Evolutionary conservation across 2,329 filamentous ascomycete species (phyloP).

Genomic region (Amauroascus verrucosus): DNA sequence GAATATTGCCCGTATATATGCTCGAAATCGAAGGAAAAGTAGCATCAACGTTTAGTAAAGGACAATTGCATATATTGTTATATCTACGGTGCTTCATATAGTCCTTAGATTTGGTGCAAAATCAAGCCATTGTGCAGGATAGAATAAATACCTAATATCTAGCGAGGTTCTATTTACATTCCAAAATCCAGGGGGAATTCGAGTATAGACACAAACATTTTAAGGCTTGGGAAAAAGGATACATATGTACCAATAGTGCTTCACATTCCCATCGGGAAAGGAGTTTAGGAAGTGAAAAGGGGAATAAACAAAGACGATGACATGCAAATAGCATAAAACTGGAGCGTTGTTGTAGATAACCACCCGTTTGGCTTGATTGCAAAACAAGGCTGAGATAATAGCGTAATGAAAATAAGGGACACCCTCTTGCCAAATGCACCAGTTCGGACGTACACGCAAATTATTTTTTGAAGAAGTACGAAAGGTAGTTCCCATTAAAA

Average conservation of each 20-base stretch:
- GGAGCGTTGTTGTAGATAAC: background rate
- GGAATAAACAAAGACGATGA: background rate
- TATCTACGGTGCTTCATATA: too few relatives aligned
- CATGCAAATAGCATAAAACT: background rate
- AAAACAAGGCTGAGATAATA: background rate
- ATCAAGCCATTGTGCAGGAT: too few relatives aligned
- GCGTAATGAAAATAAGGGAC: background rate
- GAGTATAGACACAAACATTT: background rate
- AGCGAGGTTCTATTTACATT: background rate
- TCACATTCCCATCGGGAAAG: background rate
- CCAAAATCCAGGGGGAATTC: background rate
- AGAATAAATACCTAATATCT: too few relatives aligned
- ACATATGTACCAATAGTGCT: background rate
- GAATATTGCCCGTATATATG: too few relatives aligned
- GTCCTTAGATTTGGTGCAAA: too few relatives aligned
- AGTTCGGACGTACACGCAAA: background rate
- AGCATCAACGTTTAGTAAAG: too few relatives aligned
- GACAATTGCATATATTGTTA: too few relatives aligned
- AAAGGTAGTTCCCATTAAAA: background rate
- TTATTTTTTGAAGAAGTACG: background rate
- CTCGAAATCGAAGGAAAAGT: too few relatives aligned
- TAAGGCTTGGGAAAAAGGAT: background rate
- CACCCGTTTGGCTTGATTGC: background rate
- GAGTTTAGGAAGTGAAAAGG: background rate
- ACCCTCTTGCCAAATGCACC: constrained; percentile 6